These are phyloP conservation scores for Hysterium pulicare DNA, from an alignment of 2,329 filamentous ascomycete genomes.

Conservation along the genomic window DNA sequence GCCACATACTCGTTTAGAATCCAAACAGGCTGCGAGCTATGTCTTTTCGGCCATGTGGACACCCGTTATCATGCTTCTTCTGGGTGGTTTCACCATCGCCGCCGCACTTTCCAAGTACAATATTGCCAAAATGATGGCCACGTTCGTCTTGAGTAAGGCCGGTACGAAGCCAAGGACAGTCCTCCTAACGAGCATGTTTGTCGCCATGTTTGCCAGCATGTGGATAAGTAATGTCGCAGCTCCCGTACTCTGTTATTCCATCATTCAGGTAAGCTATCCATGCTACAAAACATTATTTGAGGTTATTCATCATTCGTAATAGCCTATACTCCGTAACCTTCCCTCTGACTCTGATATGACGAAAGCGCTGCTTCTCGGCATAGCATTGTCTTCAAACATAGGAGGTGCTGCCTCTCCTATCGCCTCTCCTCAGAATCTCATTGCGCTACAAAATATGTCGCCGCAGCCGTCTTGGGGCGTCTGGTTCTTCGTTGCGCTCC, in stretches of 20 bases:
- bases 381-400: slow-evolving; percentile 91
- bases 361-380: slow-evolving; percentile 91
- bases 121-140: slow-evolving; percentile 96
- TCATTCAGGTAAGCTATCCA: slow-evolving; percentile 75
- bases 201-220: slow-evolving; percentile 97
- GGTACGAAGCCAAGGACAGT: slow-evolving; percentile 87
- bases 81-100: slow-evolving; percentile 93
- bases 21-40: slow-evolving; percentile 75
- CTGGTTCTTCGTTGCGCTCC: slow-evolving; percentile 96
- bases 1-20: slow-evolving; percentile 67
- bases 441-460: slow-evolving; percentile 92
- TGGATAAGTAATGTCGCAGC: slow-evolving; percentile 98
- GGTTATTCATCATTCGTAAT: background rate
- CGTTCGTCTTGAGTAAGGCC: slow-evolving; percentile 92
- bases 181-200: slow-evolving; percentile 96
- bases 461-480: slow-evolving; percentile 88
- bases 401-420: slow-evolving; percentile 96
- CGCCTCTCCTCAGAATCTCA: slow-evolving; percentile 94
- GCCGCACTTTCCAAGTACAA: slow-evolving; percentile 95
- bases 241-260: slow-evolving; percentile 93
- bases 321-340: slow-evolving; percentile 92
- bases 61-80: slow-evolving; percentile 94
- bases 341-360: slow-evolving; percentile 88
- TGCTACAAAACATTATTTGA: no score
- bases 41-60: slow-evolving; percentile 99